Evolutionary conservation across 2,329 filamentous ascomycete species (phyloP), one percentile per base, ranked within the genome.

Genomic region (Cercospora berteroae): DNA sequence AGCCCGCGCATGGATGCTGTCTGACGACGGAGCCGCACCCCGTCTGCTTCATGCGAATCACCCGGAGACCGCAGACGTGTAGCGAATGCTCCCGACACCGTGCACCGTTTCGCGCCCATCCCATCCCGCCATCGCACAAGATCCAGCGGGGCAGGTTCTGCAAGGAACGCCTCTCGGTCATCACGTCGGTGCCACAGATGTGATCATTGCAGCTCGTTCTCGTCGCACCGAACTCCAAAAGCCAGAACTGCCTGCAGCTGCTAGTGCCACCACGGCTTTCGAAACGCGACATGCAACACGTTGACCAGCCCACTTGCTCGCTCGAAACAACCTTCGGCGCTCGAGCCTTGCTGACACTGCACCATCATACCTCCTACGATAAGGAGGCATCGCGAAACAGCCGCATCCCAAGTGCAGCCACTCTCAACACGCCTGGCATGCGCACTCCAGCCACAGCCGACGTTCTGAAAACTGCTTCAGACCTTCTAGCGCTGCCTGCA

Each of bases 251-350:
- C 52, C 36, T n/a, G 36, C 36, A 42, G 36, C 36, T 29, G 23
- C 16, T 10, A 10, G 55, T 36, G 13, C 55, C 27, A 58, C 55
- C 55, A 42, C 33, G 61, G 48, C 61, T 57, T 64, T 27, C 61
- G 61, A 64, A 64, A 64, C 61, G 33, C 50, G 9, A 31, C 60
- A 63, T 57, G 60, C 60, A 10, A 63, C 61, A 56, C 50, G 61
- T 57, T 57, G 61, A 29, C 25, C 33, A 13, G 18, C n/a, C 42
- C 44, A 18, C 27, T 52, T 20, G 42, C 39, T 57, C 48, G 23
- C 50, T 64, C 31, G 61, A 52, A 63, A 31, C 29, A 31, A 13
- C 39, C 10, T 29, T 57, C 33, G 16, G 31, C 57, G 52, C 48
- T 64, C 61, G 33, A 57, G 50, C 52, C 18, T 29, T 20, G 50